A percentile compares a stretch with the other conserved stretches of the same genome.
phyloP scores from a whole-genome alignment of 305 asterid species.

The Rubia peregrina region DNA sequence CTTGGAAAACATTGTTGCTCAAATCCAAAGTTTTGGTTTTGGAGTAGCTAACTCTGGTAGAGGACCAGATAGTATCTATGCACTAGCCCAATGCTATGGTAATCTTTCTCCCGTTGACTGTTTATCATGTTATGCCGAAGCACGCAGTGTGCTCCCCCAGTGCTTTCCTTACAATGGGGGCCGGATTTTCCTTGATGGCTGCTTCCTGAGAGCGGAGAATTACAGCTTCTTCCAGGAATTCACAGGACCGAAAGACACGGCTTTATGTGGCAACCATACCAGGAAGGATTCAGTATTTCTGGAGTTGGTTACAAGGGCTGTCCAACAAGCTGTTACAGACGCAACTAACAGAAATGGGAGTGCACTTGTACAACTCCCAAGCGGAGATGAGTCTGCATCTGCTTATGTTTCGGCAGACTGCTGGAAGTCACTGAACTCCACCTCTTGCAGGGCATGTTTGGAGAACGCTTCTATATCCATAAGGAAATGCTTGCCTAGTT shows the following conservation, averaged over 20 bases:
- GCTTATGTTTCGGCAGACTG: conserved; percentile 27
- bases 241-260: conserved; percentile 1
- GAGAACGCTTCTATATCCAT: conserved; percentile 24
- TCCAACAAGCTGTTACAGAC: conserved; percentile 21
- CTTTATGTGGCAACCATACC: conserved; percentile 16
- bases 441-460: conserved; percentile 26
- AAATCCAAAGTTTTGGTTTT: not conserved
- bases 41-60: not conserved
- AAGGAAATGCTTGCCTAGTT: conserved; percentile 28
- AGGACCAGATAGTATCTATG: not conserved
- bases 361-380: conserved; percentile 10
- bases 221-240: conserved; percentile 13
- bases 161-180: not conserved
- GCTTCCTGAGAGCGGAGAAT: not conserved
- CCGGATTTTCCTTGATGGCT: too few species aligned
- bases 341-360: conserved; percentile 22
- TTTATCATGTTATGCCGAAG: not conserved
- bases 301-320: conserved; percentile 16
- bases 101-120: conserved; percentile 28
- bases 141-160: not conserved
- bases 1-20: not conserved
- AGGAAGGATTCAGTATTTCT: conserved; percentile 10
- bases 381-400: not conserved
- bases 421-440: conserved; percentile 23
- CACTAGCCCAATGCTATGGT: conserved; percentile 33